Percentiles rank a stretch among this genome's conserved stretches.
These are phyloP conservation scores for Papiliotrema laurentii DNA, from an alignment of 1,284 basidiomycete species.

Conservation along the genomic window DNA sequence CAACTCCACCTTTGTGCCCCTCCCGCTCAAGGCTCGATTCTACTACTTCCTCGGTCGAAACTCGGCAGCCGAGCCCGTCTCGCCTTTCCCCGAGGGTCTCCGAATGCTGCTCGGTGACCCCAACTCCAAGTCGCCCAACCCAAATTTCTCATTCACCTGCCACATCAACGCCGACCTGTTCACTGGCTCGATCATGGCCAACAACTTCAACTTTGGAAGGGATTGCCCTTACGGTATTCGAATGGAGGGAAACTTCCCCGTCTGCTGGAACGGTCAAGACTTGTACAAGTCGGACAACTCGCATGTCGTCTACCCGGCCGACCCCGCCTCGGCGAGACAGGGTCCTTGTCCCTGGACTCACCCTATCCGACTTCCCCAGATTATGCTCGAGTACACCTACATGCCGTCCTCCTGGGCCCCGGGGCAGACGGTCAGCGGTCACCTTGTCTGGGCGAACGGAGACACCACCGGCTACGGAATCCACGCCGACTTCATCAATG, in stretches of 20 bases:
- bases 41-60: constrained; percentile 33
- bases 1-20: background rate
- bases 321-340: constrained; percentile 6
- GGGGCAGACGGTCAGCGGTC: constrained; percentile 19
- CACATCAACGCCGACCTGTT: constrained; percentile 13
- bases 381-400: constrained; percentile 37
- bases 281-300: constrained; percentile 26
- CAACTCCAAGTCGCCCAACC: constrained; percentile 20
- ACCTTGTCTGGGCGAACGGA: constrained; percentile 41
- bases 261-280: constrained; percentile 38
- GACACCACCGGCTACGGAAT: constrained; percentile 40
- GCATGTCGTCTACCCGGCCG: constrained; percentile 31
- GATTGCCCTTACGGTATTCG: constrained; percentile 31
- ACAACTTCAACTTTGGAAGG: constrained; percentile 32
- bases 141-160: constrained; percentile 20
- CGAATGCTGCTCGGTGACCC: constrained; percentile 32
- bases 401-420: constrained; percentile 14
- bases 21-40: constrained; percentile 6
- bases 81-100: constrained; percentile 35
- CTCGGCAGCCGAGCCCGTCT: constrained; percentile 12
- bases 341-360: constrained; percentile 33
- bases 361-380: constrained; percentile 33
- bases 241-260: constrained; percentile 27
- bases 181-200: constrained; percentile 6
- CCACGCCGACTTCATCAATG: constrained; percentile 37